These are phyloP conservation scores for Alloteropsis angusta DNA, from an alignment of 202 grass and related monocot species.

Conservation along the genomic window DNA sequence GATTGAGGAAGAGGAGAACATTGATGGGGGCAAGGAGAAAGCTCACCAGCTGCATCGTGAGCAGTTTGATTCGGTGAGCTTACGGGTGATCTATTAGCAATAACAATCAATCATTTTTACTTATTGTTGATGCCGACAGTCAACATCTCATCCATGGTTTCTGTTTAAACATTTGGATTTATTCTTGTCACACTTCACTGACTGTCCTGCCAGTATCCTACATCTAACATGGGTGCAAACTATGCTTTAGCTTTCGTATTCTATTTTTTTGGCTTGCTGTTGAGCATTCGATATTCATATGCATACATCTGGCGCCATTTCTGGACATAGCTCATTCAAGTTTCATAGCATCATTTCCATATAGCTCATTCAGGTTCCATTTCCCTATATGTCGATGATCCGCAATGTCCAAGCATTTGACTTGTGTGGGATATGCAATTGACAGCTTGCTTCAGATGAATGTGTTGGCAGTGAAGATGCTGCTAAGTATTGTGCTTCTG, in stretches of 20 bases:
- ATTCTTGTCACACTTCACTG: neutral
- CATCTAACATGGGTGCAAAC: neutral
- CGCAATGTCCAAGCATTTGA: neutral
- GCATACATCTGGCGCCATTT: neutral
- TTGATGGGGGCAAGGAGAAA: conserved; percentile 1
- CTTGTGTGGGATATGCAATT: neutral
- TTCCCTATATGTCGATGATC: neutral
- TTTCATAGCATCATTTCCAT: too few relatives aligned
- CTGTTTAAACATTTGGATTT: neutral
- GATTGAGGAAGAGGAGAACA: conserved; percentile 2
- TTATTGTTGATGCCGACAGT: neutral
- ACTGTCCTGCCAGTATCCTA: neutral
- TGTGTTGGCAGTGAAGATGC: conserved; percentile 19
- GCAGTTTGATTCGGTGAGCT: conserved; percentile 51
- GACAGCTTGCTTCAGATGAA: conserved; percentile 33
- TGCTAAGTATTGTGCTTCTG: conserved; percentile 31
- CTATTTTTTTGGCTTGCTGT: neutral
- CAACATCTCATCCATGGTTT: neutral
- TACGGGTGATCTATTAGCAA: neutral
- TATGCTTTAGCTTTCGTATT: neutral
- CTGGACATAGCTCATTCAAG: neutral
- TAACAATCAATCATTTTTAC: neutral
- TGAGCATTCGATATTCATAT: neutral
- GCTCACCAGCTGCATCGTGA: conserved; percentile 13
- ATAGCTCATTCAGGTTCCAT: too few relatives aligned